Conservation (phyloP, 148 eudicot species). For the Gaultheria prostrata region DNA sequence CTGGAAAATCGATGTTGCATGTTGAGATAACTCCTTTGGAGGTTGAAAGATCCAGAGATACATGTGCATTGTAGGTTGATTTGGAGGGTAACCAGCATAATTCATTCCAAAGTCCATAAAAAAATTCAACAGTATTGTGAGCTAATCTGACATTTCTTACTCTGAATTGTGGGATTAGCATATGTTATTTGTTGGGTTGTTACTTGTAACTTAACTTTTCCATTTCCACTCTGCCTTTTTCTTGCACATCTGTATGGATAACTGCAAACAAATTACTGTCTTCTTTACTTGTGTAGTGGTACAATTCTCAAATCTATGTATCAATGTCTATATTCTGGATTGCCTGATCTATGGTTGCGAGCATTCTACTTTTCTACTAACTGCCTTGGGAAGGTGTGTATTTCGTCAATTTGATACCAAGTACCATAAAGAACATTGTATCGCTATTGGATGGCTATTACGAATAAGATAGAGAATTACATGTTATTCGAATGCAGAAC, state of each 20-base stretch:
- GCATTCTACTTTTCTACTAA: background rate
- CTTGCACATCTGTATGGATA: background rate
- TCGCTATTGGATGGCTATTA: background rate
- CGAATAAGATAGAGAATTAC: background rate
- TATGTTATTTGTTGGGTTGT: background rate
- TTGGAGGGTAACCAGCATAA: background rate
- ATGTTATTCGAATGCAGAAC: background rate
- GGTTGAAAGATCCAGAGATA: background rate
- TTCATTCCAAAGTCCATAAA: background rate
- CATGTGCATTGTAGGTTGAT: background rate
- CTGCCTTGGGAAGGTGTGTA: background rate
- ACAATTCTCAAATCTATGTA: background rate
- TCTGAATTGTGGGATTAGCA: background rate
- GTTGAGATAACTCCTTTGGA: background rate
- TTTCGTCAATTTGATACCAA: background rate
- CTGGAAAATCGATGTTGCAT: constrained; percentile 42
- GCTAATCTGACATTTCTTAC: background rate
- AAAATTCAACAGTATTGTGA: background rate
- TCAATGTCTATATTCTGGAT: background rate
- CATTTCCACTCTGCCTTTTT: background rate
- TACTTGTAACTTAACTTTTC: background rate
- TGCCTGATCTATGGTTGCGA: background rate
- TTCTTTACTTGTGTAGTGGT: background rate
- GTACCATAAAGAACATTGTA: background rate
- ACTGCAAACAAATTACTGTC: background rate